These are phyloP conservation scores for Phytopythium boreale DNA, from an alignment of 352 stramenopile genomes.

Conservation along the genomic window DNA sequence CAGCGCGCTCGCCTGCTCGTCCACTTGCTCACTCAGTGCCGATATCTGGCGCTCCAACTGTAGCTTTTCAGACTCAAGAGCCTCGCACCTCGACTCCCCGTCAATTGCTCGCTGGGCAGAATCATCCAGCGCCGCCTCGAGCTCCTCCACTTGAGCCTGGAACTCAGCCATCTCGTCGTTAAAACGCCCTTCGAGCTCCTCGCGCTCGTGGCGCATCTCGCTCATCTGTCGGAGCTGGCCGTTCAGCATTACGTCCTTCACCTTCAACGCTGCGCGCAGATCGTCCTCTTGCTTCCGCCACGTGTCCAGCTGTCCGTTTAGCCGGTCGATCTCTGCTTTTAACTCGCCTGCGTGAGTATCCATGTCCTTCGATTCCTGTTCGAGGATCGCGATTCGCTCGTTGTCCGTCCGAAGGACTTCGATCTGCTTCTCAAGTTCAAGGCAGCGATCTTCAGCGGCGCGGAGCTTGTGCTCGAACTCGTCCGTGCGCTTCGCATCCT, in stretches of 20 bases:
- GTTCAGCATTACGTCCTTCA: slow-evolving; percentile 73
- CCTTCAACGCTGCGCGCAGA: slow-evolving; percentile 51
- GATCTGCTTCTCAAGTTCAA: slow-evolving; percentile 30
- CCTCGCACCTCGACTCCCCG: slow-evolving; percentile 31
- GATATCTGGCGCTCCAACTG: background rate
- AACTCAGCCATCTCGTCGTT: slow-evolving; percentile 46
- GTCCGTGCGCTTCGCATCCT: slow-evolving; percentile 39
- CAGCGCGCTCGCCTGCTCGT: slow-evolving; percentile 29
- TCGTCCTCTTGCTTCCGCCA: slow-evolving; percentile 53
- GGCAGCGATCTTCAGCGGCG: slow-evolving; percentile 15
- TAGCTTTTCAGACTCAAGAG: slow-evolving; percentile 8
- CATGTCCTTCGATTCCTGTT: slow-evolving; percentile 22
- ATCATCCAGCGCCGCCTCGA: slow-evolving; percentile 58
- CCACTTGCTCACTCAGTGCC: slow-evolving; percentile 13
- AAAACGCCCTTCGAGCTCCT: slow-evolving; percentile 36
- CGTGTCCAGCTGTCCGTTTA: slow-evolving; percentile 15
- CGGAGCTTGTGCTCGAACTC: slow-evolving; percentile 46
- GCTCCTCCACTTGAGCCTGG: slow-evolving; percentile 52
- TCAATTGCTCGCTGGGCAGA: slow-evolving; percentile 38
- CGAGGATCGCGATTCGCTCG: slow-evolving; percentile 13
- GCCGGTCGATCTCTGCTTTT: slow-evolving; percentile 17
- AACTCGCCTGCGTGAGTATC: slow-evolving; percentile 15
- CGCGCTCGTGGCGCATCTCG: slow-evolving; percentile 28
- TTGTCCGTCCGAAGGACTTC: slow-evolving; percentile 18
- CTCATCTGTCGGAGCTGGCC: slow-evolving; percentile 56